Evolutionary conservation across 2,329 filamentous ascomycete genomes (phyloP), one percentile per base, ranked within the genome.

Genomic region (Sporothrix variecibatus): DNA sequence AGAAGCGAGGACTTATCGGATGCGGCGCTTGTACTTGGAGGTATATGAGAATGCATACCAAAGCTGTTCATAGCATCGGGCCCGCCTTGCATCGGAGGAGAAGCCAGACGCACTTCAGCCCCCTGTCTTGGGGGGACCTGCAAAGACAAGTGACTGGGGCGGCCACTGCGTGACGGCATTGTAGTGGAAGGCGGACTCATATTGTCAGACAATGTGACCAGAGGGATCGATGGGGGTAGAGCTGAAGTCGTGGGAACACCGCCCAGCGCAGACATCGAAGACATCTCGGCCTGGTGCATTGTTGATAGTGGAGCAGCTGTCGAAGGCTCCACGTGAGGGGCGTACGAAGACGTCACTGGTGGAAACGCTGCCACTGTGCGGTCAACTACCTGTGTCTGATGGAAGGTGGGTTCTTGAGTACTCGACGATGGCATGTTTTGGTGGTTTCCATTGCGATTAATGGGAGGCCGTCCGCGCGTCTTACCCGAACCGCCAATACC

Each of bases 401-500:
- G 90, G 77, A 91, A 93, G 0, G 92, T 90, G 0, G 90, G 90
- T 87, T 86, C 75, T 78, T 81, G 75, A 12, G n/a, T 6, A 15
- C 17, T 53, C n/a, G 49, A 11, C 11, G 49, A 23, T 11, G 23
- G 40, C 15, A 40, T 17, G 51, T 53, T 58, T 28, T 73, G 73
- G 6, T 74, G 62, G 78, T 84, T 78, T 15, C 75, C 72, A n/a
- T 86, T 87, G 34, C 90, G 88, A 78, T 92, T 93, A 73, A 91
- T 92, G 0, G 94, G 93, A 58, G 95, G 95, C 75, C 95, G 87
- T 7, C 95, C 94, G 77, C 94, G 87, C 17, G 92, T 86, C 81
- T 95, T 97, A 1, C 92, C 91, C 4, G 87, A 89, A 1, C 88
- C 84, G 15, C 90, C 86, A 53, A 87, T 85, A 20, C 88, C 88